Evolutionary conservation across 768 basidiomycete genomes (phyloP).

Genomic region (Phylloporus arenicola): DNA sequence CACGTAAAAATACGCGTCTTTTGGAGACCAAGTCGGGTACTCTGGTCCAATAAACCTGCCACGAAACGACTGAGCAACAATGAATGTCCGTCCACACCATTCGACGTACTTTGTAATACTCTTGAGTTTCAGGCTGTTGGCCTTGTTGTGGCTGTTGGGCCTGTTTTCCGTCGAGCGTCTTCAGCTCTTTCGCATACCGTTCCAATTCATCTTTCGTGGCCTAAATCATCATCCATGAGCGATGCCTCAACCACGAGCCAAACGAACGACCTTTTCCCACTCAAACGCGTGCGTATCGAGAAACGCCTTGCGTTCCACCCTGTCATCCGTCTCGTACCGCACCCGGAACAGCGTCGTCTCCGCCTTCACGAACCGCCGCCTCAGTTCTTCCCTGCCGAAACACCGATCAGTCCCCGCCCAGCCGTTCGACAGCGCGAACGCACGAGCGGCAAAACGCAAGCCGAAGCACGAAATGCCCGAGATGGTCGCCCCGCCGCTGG

Average conservation of each 20-base stretch:
- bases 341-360: slow-evolving; percentile 81
- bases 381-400: slow-evolving; percentile 72
- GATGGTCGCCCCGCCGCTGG: slow-evolving; percentile 77
- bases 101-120: slow-evolving; percentile 67
- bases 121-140: neutral
- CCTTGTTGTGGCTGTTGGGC: rapidly evolving
- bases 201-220: slow-evolving; percentile 56
- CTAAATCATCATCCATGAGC: slow-evolving; percentile 29
- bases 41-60: slow-evolving; percentile 90
- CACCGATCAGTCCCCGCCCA: neutral
- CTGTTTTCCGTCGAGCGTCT: slow-evolving; percentile 26
- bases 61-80: neutral
- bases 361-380: slow-evolving; percentile 83
- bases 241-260: neutral
- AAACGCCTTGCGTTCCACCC: slow-evolving; percentile 58
- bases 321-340: slow-evolving; percentile 65
- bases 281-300: slow-evolving; percentile 59
- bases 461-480: slow-evolving; percentile 90
- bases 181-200: slow-evolving; percentile 43
- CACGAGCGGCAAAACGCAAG: slow-evolving; percentile 96
- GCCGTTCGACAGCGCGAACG: slow-evolving; percentile 30
- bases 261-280: slow-evolving; percentile 50
- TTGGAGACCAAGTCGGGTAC: slow-evolving; percentile 89
- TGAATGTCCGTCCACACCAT: neutral
- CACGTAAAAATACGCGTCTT: slow-evolving; percentile 69